Evolutionary conservation across 2,329 filamentous ascomycete genomes (phyloP), one percentile per base, ranked within the genome.

Genomic region (Aureobasidium leucospermi): DNA sequence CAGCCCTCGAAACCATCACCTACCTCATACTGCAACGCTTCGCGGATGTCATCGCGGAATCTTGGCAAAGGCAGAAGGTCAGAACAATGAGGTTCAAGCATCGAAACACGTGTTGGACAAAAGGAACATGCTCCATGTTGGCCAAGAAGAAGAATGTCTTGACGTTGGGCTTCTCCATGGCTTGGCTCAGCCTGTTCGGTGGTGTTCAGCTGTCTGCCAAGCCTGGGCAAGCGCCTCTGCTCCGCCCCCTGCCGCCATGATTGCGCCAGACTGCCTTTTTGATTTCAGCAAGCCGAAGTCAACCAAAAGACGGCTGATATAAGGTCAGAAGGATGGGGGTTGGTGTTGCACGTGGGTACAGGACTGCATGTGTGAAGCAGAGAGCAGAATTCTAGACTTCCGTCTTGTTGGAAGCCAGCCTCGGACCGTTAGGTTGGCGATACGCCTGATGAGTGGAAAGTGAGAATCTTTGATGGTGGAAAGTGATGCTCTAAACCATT

Each of bases 31-130:
- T 53, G 49, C 38, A 53, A 53, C 49, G 49, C 49, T 42, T 53
- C 38, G 49, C 49, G 49, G 42, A 42, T 42, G 49, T 53, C 49
- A 53, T 53, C 49, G 49, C 23, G 11, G n/a, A 11, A 8, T 6
- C 49, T 53, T 53, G 49, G 49, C 49, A 11, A 23, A 13, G 23
- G 9, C 19, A 5, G 49, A 53, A 23, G 9, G 36, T 53, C 49
- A 42, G 49, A 32, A 53, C 49, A 53, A 53, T 53, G 49, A 53
- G 49, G 49, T 53, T 42, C 49, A 32, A 53, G 49, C n/a, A 53
- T 53, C 28, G 11, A 32, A 53, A 53, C 49, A 53, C 49, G 49
- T 53, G 49, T 42, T 42, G 49, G 8, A 6, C 49, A 32, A n/a
- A 42, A 53, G 49, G 38, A 32, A 53, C 49, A 13, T 7, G 6